phyloP scores from a whole-genome alignment of 1,284 basidiomycete genomes.

The Porphyrellus sp. region DNA sequence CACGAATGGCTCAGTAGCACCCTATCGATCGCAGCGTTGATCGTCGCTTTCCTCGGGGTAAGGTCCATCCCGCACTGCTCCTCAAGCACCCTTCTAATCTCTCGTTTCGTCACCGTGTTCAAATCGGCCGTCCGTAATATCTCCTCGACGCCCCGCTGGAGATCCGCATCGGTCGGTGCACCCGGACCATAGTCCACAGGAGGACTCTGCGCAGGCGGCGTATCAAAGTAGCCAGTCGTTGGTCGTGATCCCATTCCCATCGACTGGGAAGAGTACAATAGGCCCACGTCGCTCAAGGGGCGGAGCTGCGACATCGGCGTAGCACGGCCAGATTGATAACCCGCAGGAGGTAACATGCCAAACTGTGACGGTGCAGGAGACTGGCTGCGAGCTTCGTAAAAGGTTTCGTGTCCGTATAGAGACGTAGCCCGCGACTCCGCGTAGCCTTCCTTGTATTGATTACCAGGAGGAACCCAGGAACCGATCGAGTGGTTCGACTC shows the following conservation, averaged over 20 bases:
- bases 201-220: conserved; percentile 52
- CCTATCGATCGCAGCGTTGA: conserved; percentile 71
- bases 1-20: conserved; percentile 41
- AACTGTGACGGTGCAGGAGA: conserved; percentile 68
- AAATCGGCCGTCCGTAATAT: conserved; percentile 78
- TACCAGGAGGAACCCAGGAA: conserved; percentile 74
- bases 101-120: conserved; percentile 86
- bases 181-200: conserved; percentile 42
- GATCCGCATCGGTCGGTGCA: conserved; percentile 61
- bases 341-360: conserved; percentile 56
- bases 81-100: conserved; percentile 79
- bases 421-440: conserved; percentile 72
- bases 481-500: conserved; percentile 90
- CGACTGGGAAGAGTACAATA: conserved; percentile 55
- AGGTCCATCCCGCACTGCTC: conserved; percentile 74
- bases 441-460: conserved; percentile 67
- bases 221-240: conserved; percentile 70
- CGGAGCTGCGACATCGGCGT: conserved; percentile 53
- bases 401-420: conserved; percentile 78
- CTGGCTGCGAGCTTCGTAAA: conserved; percentile 66
- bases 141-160: conserved; percentile 70
- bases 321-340: conserved; percentile 75
- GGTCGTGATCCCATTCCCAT: conserved; percentile 63
- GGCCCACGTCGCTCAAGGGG: conserved; percentile 38
- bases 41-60: conserved; percentile 58